Base-by-base conservation (phyloP, 169 alveolate species). In the Plasmodium vinckei region DNA sequence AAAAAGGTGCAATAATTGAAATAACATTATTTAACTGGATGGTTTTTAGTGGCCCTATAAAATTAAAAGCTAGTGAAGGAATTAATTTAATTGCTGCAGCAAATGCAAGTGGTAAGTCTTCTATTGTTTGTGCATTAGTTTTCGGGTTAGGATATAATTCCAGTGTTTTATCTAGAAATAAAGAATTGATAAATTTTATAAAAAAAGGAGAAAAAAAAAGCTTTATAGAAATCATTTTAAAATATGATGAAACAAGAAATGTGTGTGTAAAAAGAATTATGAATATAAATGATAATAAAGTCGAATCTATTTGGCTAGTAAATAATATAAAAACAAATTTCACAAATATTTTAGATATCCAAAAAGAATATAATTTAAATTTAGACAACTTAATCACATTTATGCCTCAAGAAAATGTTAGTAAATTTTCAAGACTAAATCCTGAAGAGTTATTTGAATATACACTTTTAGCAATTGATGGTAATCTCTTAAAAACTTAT, bases 1-100 rank as follows among this genome's bases (percentile, higher is more conserved):
- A 75, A 21, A 75, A 75, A 19, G 88, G 88, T 5, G 73, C 88
- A 0, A 19, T 75, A 9, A 75, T 63, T 33, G 88, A 75, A 47
- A 90, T 93, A 4, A 57, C 90, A 5, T 68, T 93, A 84, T 92
- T 75, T 51, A 93, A 93, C 57, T 93, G 95, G 95, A 93, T 93
- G 95, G 95, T 93, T 10, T 93, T 90, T 64, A 87, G 94, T 25
- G 95, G 95, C 1, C 95, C 95, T 6, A 92, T 93, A 12, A 63
- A 57, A 5, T 65, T 93, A 44, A 73, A 67, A 49, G 93, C 95
- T 21, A 25, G 23, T n/a, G 88, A 93, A 39, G 95, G 95, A 13
- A 92, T 93, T 27, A 93, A 93, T 67, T 87, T 93, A 42, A 93
- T 93, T 12, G 95, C 95, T 0, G 95, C 95, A 6, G 92, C 95